Evolutionary conservation across 495 filamentous ascomycete genomes (phyloP).

Genomic region (Delitschia confertaspora): DNA sequence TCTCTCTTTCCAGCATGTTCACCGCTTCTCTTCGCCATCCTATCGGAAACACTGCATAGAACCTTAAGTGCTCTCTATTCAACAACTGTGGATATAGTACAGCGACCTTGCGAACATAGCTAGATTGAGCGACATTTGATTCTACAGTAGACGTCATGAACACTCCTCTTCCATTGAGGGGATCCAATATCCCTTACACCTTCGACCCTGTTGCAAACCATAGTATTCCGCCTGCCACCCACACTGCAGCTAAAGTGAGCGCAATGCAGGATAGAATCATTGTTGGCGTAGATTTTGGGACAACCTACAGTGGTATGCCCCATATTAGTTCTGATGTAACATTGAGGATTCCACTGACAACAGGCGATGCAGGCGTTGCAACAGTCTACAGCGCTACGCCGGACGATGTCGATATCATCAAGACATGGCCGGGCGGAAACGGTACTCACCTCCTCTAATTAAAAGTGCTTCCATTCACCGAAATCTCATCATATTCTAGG

Average conservation of each 20-base stretch:
- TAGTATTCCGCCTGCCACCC: constrained; percentile 8
- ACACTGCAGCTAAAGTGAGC: constrained; percentile 6
- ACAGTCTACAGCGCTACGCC: constrained; percentile 67
- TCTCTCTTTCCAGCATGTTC: too few relatives aligned
- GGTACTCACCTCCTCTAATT: constrained; percentile 20
- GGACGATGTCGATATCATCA: constrained; percentile 72
- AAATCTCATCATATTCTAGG: constrained; percentile 17
- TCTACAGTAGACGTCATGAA: too few relatives aligned
- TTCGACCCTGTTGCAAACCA: constrained; percentile 22
- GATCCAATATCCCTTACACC: constrained; percentile 18
- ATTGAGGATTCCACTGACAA: background rate
- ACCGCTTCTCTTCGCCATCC: too few relatives aligned
- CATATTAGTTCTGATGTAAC: background rate
- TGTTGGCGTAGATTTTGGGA: constrained; percentile 38
- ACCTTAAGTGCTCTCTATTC: too few relatives aligned
- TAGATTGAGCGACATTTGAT: too few relatives aligned
- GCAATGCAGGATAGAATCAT: constrained; percentile 29
- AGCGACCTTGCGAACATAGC: too few relatives aligned
- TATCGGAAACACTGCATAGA: too few relatives aligned
- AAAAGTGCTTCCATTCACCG: constrained; percentile 8
- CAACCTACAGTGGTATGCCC: constrained; percentile 34
- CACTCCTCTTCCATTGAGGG: too few relatives aligned
- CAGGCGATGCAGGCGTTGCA: constrained; percentile 54
- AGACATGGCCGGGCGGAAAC: constrained; percentile 70
- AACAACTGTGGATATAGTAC: too few relatives aligned